Conservation (phyloP, 768 basidiomycete genomes). For the Boletus coccyginus region DNA sequence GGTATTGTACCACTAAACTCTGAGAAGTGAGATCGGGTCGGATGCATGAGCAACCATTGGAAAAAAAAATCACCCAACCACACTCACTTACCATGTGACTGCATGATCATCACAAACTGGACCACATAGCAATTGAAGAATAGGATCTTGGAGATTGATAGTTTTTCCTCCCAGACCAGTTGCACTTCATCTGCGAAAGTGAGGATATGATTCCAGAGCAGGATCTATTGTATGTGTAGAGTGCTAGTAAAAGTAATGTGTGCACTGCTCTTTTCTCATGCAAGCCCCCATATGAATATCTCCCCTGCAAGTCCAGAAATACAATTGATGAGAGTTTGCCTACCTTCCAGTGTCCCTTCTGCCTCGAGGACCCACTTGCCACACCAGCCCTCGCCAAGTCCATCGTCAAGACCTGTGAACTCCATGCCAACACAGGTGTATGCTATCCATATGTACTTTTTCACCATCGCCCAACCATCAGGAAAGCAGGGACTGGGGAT, state of each 20-base stretch:
- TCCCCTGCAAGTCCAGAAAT: conserved; percentile 38
- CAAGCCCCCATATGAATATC: conserved; percentile 50
- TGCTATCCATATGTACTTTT: conserved; percentile 67
- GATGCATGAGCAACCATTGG: not conserved
- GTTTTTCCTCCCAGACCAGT: conserved; percentile 30
- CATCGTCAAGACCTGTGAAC: conserved; percentile 36
- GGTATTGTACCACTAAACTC: conserved; percentile 22
- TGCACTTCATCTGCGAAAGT: conserved; percentile 34
- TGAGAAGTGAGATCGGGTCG: not conserved
- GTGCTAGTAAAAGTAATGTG: not conserved
- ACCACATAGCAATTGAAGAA: conserved; percentile 36
- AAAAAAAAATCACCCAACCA: not conserved
- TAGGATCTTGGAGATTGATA: conserved; percentile 30
- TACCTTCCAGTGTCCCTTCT: conserved; percentile 70
- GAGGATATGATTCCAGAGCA: conserved; percentile 35
- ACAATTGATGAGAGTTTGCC: conserved; percentile 54
- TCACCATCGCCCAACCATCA: conserved; percentile 55
- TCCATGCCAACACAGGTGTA: conserved; percentile 39
- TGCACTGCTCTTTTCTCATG: conserved; percentile 55
- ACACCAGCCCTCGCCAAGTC: conserved; percentile 64
- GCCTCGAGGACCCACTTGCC: conserved; percentile 82
- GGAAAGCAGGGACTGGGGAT: conserved; percentile 63
- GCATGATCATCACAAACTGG: conserved; percentile 29
- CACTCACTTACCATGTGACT: conserved; percentile 27
- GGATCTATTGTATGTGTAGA: conserved; percentile 16